phyloP scores from a whole-genome alignment of 2,329 filamentous ascomycete genomes.

The Zymoseptoria ardabiliae region DNA sequence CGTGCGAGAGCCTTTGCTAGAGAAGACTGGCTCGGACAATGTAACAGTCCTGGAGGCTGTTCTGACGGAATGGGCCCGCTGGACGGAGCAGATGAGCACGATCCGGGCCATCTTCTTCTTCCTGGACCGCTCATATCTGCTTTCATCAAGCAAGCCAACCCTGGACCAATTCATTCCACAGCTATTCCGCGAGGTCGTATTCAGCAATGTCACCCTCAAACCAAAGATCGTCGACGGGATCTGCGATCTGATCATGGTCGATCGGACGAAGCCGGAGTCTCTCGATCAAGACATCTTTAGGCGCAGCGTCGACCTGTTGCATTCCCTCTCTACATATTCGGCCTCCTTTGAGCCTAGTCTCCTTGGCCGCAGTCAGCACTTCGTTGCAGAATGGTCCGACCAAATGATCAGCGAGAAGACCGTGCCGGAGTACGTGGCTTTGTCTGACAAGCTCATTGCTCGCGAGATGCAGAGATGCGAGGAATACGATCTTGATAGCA shows the following conservation, averaged over 20 bases:
- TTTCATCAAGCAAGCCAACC: constrained; percentile 63
- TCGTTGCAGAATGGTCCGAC: constrained; percentile 63
- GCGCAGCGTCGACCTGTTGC: constrained; percentile 72
- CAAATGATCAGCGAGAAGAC: constrained; percentile 53
- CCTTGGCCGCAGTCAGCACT: constrained; percentile 58
- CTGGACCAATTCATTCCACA: constrained; percentile 75
- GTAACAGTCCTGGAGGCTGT: constrained; percentile 57
- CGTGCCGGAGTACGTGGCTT: constrained; percentile 68
- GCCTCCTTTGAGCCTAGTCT: constrained; percentile 73
- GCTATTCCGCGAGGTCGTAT: constrained; percentile 62
- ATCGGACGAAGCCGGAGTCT: constrained; percentile 52
- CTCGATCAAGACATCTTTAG: constrained; percentile 59
- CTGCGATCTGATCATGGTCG: constrained; percentile 66
- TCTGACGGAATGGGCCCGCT: constrained; percentile 62
- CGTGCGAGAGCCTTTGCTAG: constrained; percentile 54
- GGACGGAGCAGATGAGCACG: constrained; percentile 70
- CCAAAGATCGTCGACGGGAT: constrained; percentile 58
- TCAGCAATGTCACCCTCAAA: constrained; percentile 47
- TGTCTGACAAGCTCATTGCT: constrained; percentile 61
- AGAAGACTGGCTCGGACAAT: constrained; percentile 49
- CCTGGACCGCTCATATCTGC: constrained; percentile 79
- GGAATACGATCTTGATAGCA: constrained; percentile 70
- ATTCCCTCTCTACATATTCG: constrained; percentile 75
- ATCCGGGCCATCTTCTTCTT: constrained; percentile 90
- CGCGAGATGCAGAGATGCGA: constrained; percentile 71